phyloP scores from a whole-genome alignment of 192 early-diverging fungal genomes.

The Coemansia sp. region DNA sequence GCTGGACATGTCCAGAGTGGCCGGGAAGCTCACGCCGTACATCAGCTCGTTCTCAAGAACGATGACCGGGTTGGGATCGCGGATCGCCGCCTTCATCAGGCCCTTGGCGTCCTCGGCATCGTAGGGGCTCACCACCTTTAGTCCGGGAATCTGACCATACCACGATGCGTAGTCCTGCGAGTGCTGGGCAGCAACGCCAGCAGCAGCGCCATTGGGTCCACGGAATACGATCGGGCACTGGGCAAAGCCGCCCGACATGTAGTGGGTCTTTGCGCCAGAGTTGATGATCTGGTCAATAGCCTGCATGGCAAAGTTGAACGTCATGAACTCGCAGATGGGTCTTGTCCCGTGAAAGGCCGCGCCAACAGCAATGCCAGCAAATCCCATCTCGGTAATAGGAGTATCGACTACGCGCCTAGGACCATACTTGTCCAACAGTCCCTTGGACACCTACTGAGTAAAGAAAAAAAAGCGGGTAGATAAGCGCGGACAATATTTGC shows the following conservation, averaged over 20 bases:
- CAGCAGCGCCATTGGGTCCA: constrained; percentile 97
- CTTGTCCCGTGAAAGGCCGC: constrained; percentile 89
- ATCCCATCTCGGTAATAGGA: constrained; percentile 98
- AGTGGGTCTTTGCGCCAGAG: constrained; percentile 96
- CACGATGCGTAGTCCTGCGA: constrained; percentile 98
- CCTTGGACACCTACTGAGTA: constrained; percentile 83
- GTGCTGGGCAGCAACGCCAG: constrained; percentile 97
- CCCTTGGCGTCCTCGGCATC: constrained; percentile 96
- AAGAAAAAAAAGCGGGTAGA: not conserved
- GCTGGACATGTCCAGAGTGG: constrained; percentile 71
- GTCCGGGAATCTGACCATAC: constrained; percentile 95
- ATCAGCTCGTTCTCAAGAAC: constrained; percentile 97
- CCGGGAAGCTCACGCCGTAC: constrained; percentile 89
- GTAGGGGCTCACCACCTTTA: constrained; percentile 96
- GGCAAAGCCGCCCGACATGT: constrained; percentile 93
- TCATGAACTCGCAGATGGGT: constrained; percentile 99
- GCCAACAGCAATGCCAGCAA: constrained; percentile 93
- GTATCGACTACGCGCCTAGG: constrained; percentile 97
- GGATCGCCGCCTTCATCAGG: constrained; percentile 95
- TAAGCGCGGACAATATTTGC: not conserved
- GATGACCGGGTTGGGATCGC: constrained; percentile 97
- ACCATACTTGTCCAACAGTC: constrained; percentile 95
- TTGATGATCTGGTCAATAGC: constrained; percentile 99
- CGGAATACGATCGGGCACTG: constrained; percentile 95
- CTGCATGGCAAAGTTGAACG: constrained; percentile 99